Evolutionary conservation across 495 filamentous ascomycete genomes (phyloP).

Genomic region (Pyronema domesticum): DNA sequence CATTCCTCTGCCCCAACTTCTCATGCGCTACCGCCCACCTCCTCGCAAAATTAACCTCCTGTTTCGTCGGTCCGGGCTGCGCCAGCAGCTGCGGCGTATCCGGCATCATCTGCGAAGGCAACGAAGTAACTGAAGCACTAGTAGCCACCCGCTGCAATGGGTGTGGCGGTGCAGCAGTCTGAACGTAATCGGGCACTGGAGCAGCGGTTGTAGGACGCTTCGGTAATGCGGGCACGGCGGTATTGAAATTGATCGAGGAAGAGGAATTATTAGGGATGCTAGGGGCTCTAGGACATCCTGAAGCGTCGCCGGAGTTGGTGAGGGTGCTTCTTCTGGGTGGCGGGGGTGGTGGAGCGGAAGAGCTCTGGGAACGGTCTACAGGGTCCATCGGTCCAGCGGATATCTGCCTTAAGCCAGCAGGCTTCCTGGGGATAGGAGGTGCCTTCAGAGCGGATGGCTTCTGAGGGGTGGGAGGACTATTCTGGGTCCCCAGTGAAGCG

Average conservation of each 20-base stretch:
- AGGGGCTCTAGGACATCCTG: not conserved
- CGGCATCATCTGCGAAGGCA: conserved; percentile 3
- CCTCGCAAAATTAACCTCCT: conserved; percentile 65
- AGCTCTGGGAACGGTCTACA: not conserved
- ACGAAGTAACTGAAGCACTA: conserved; percentile 8
- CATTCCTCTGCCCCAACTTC: conserved; percentile 46
- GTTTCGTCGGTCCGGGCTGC: conserved; percentile 28
- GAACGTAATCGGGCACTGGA: not conserved
- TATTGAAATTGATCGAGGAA: not conserved
- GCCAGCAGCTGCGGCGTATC: conserved; percentile 9
- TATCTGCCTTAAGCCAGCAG: not conserved
- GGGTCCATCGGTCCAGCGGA: not conserved
- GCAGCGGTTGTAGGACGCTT: conserved; percentile 4
- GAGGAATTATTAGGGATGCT: no score
- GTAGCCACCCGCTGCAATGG: conserved; percentile 7
- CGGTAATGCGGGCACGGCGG: not conserved
- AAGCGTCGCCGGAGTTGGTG: not conserved
- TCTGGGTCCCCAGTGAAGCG: not conserved
- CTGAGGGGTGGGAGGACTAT: not conserved
- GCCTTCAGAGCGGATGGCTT: conserved; percentile 6
- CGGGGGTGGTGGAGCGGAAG: not conserved
- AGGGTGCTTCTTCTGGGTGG: conserved; percentile 6
- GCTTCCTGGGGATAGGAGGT: conserved; percentile 1
- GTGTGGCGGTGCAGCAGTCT: not conserved
- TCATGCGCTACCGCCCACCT: conserved; percentile 60